Conservation (phyloP, 2,329 filamentous ascomycete genomes). For the Diatrype stigma region DNA sequence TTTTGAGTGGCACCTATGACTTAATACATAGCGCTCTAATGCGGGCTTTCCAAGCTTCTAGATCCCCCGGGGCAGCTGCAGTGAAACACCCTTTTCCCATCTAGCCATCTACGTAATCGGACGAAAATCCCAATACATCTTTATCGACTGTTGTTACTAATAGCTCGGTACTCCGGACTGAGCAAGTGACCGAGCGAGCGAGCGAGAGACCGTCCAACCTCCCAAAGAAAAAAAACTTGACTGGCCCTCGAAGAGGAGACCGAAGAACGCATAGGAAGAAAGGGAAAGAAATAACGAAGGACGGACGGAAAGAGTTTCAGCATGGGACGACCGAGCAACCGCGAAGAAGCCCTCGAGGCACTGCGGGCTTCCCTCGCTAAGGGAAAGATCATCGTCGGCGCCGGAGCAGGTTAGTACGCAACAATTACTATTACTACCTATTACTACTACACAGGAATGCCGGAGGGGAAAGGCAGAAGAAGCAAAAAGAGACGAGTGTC, state of each 20-base stretch:
- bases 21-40: background rate
- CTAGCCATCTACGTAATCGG: background rate
- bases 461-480: too few relatives aligned
- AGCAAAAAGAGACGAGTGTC: too few relatives aligned
- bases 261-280: too few relatives aligned
- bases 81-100: background rate
- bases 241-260: too few relatives aligned
- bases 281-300: too few relatives aligned
- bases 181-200: too few relatives aligned
- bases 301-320: background rate
- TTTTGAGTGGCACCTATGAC: background rate
- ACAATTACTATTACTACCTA: background rate
- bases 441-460: too few relatives aligned
- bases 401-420: slow-evolving; percentile 44
- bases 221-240: too few relatives aligned
- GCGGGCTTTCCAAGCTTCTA: background rate
- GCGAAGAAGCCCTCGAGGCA: slow-evolving; percentile 50
- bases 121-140: background rate
- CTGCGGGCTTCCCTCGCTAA: slow-evolving; percentile 51
- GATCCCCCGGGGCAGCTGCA: background rate
- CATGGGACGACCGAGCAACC: slow-evolving; percentile 53
- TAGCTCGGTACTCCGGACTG: too few relatives aligned
- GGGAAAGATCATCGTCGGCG: slow-evolving; percentile 61
- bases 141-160: background rate
- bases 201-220: too few relatives aligned